Evolutionary conservation across 208 protist species (phyloP).

Genomic region (Acanthamoeba healyi): DNA sequence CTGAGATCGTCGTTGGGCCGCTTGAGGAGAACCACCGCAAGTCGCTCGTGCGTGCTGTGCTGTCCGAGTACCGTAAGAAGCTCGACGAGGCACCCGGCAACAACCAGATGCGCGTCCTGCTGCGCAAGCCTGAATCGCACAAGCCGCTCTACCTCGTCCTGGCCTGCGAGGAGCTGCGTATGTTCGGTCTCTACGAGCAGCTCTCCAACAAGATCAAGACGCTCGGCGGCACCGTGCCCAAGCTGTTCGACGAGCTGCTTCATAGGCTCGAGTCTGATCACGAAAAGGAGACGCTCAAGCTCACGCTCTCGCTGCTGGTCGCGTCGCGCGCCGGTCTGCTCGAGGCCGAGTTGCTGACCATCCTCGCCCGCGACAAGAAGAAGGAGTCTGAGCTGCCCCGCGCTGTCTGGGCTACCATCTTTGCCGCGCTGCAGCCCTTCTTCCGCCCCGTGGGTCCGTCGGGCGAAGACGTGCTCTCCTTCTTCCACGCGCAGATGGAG

Average conservation of each 20-base stretch:
- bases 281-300: constrained; percentile 17
- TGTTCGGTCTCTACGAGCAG: constrained; percentile 73
- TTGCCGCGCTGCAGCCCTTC: constrained; percentile 66
- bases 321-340: constrained; percentile 58
- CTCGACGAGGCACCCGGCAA: too few species aligned
- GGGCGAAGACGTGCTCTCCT: constrained; percentile 29
- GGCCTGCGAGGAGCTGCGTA: constrained; percentile 72
- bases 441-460: constrained; percentile 23
- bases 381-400: constrained; percentile 63
- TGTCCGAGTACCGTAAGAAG: constrained; percentile 65
- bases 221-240: constrained; percentile 31
- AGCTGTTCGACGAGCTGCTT: constrained; percentile 72
- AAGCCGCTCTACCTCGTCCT: constrained; percentile 69
- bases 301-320: constrained; percentile 37
- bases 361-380: constrained; percentile 49
- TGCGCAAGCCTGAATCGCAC: constrained; percentile 3
- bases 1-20: not conserved
- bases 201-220: constrained; percentile 40
- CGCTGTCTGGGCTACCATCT: constrained; percentile 72
- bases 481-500: constrained; percentile 82
- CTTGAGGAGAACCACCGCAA: constrained; percentile 11
- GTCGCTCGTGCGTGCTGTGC: not conserved
- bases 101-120: not conserved
- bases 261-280: constrained; percentile 68
- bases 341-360: constrained; percentile 33